A percentile compares a stretch with the other conserved stretches of the same genome.
These are phyloP conservation scores for Fraxinus floribunda DNA, from an alignment of 305 asterid genomes.

Conservation along the genomic window DNA sequence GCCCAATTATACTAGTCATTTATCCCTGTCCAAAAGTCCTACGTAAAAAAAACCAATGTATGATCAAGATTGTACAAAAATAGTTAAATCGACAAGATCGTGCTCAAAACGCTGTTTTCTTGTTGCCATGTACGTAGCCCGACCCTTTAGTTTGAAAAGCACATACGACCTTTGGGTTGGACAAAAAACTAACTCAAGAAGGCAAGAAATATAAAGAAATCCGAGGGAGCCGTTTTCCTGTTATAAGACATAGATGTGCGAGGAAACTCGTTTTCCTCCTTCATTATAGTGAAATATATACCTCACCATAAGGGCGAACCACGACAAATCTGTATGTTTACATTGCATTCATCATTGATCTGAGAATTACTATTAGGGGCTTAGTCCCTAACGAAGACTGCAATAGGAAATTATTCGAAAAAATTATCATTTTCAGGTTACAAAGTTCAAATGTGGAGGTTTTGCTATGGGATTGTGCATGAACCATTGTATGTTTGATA, in stretches of 20 bases:
- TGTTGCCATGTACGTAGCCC: background rate
- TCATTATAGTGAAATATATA: background rate
- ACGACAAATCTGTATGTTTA: background rate
- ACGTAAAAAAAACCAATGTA: no score
- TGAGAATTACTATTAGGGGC: background rate
- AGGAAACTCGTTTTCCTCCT: background rate
- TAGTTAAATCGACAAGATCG: background rate
- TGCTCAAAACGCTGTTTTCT: background rate
- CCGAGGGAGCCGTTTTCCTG: background rate
- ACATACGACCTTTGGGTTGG: no score
- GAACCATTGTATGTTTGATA: conserved; percentile 90
- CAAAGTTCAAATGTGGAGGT: conserved; percentile 90
- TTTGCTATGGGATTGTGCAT: conserved; percentile 75
- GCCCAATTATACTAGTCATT: background rate
- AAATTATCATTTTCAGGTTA: conserved; percentile 43
- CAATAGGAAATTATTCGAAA: background rate
- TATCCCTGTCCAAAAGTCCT: background rate
- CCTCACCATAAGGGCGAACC: background rate
- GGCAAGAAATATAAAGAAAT: background rate
- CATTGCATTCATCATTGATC: background rate
- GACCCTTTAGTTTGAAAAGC: background rate
- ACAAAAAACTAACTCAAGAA: background rate
- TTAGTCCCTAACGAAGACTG: background rate
- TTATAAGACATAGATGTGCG: background rate
- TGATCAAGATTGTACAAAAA: no score